Conservation (phyloP, 441 rosid genomes). For the Geranium incanum region DNA sequence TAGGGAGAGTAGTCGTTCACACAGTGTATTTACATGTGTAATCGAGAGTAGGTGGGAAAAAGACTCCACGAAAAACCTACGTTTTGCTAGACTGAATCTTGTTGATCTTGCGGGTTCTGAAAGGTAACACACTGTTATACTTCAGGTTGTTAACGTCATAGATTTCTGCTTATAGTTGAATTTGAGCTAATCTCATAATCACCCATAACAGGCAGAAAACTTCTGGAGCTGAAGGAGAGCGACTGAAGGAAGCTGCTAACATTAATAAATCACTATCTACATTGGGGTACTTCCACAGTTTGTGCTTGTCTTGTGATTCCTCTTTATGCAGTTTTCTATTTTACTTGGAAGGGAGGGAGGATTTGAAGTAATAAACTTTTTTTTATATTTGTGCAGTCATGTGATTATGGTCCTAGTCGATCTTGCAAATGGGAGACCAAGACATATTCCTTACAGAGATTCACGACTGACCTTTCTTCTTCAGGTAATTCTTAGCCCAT, state of each 20-base stretch:
- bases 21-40: constrained; percentile 90
- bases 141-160: constrained; percentile 15
- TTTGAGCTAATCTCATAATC: constrained; percentile 14
- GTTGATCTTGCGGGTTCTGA: constrained; percentile 99
- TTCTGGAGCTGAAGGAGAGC: constrained; percentile 97
- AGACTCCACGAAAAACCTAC: constrained; percentile 72
- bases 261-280: constrained; percentile 92
- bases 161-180: constrained; percentile 11
- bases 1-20: constrained; percentile 95
- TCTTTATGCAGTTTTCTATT: constrained; percentile 3
- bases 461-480: constrained; percentile 97
- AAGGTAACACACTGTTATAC: constrained; percentile 38
- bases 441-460: constrained; percentile 94
- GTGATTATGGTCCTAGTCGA: constrained; percentile 98
- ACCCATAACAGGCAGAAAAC: constrained; percentile 69
- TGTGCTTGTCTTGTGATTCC: constrained; percentile 2
- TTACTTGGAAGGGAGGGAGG: background rate
- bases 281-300: constrained; percentile 53
- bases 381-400: constrained; percentile 50
- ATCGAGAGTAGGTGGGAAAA: constrained; percentile 98
- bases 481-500: constrained; percentile 49
- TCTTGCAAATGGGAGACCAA: constrained; percentile 72
- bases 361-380: constrained; percentile 10
- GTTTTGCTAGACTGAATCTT: constrained; percentile 92
- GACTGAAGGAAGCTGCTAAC: constrained; percentile 92